These are phyloP conservation scores for Cladosporium sphaerospermum DNA, from an alignment of 2,329 filamentous ascomycete species.

Conservation along the genomic window DNA sequence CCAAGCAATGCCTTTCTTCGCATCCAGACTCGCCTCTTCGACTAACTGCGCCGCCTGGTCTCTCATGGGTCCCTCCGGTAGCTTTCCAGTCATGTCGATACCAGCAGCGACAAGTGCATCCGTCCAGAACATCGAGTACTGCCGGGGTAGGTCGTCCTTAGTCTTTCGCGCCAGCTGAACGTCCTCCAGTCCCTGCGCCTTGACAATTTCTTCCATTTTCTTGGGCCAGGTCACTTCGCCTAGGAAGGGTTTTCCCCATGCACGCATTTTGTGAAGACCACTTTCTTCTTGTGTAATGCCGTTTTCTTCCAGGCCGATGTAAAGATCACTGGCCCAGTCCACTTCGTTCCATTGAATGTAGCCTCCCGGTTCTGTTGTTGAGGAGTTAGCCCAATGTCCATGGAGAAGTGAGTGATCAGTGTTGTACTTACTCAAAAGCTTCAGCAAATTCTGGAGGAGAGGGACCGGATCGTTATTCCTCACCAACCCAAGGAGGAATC, in stretches of 20 bases:
- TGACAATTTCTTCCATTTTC: background rate
- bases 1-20: constrained; percentile 7
- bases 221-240: constrained; percentile 2
- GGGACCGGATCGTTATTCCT: constrained; percentile 10
- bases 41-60: background rate
- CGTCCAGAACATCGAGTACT: constrained; percentile 5
- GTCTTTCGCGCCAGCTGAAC: background rate
- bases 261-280: constrained; percentile 3
- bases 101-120: constrained; percentile 4
- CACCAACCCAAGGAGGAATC: constrained; percentile 6
- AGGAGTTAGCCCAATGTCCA: background rate
- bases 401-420: background rate
- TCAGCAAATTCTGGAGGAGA: constrained; percentile 1
- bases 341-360: constrained; percentile 14
- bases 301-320: constrained; percentile 7
- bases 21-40: constrained; percentile 3
- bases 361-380: constrained; percentile 4
- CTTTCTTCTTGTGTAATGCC: background rate
- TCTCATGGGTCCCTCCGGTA: constrained; percentile 1
- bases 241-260: background rate
- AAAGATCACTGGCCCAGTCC: constrained; percentile 2
- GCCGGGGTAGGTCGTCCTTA: background rate
- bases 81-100: constrained; percentile 2
- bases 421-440: constrained; percentile 1
- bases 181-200: background rate